Conservation (phyloP, 108 stramenopile species). For the Schizochytrium sp. region DNA sequence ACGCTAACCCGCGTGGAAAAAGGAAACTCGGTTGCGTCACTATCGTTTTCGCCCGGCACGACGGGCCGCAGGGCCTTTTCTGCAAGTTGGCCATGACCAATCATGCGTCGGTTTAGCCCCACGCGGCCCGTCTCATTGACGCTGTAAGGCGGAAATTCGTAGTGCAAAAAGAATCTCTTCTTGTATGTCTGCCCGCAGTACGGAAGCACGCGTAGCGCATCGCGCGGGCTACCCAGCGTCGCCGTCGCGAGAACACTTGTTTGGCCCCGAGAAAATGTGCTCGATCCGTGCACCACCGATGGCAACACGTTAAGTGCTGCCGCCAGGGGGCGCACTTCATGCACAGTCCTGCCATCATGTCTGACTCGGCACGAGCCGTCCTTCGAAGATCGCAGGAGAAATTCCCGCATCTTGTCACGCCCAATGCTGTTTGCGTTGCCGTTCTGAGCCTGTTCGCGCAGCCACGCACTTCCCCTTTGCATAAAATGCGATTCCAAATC, state of each 20-base stretch:
- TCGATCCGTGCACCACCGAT: constrained; percentile 59
- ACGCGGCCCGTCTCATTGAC: constrained; percentile 50
- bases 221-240: constrained; percentile 40
- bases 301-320: not conserved
- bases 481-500: not conserved
- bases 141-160: constrained; percentile 75
- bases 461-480: not conserved
- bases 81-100: constrained; percentile 72
- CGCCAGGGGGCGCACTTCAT: not conserved
- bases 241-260: constrained; percentile 68
- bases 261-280: constrained; percentile 65
- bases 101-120: constrained; percentile 54
- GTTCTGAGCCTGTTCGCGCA: not conserved
- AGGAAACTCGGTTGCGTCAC: constrained; percentile 49
- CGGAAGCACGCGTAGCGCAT: not conserved
- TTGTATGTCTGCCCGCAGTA: not conserved
- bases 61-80: constrained; percentile 72
- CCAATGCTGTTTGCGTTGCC: not conserved
- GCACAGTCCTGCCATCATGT: not conserved
- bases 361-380: not conserved
- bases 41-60: constrained; percentile 42
- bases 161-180: constrained; percentile 57
- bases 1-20: constrained; percentile 70
- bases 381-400: not conserved
- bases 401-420: not conserved